Evolutionary conservation across 805 yeast species (phyloP), one percentile per base, ranked within the genome.

Genomic region (Aciculoconidium aculeatum): DNA sequence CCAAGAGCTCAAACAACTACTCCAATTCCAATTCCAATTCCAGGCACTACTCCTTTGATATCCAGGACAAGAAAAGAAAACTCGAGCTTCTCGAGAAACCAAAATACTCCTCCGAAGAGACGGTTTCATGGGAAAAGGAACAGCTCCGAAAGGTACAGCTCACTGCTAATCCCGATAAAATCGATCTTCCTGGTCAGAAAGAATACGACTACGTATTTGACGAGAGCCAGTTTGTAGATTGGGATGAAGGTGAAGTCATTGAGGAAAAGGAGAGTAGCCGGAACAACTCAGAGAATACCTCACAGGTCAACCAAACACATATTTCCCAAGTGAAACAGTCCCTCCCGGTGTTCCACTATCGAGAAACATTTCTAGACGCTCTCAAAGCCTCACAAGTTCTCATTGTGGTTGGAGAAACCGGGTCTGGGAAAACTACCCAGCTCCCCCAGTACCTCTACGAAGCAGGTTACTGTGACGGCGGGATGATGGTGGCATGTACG

Each of bases 341-440:
- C 0, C 61, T 87, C 11, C 96, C 96, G 0, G 94, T 87, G 1
- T 86, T 65, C 44, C 57, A 67, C 29, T 80, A 72, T 43, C 61
- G 88, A 25, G 61, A 69, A 2, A 67, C 73, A 18, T 66, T 88
- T 11, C 52, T 88, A 17, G 61, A 65, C 0, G 77, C 84, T 0
- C 68, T 88, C 7, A 50, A 55, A 14, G 58, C 69, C 15, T 68
- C 80, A 42, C 95, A 84, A 49, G 76, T 80, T 0, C 42, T 83
- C 20, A 77, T 83, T 23, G 75, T 83, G 17, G 90, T 83, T 21
- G 94, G 94, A 34, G 94, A 83, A 49, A 83, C 94, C 0, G 94
- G 96, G 25, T 87, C 96, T 0, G 96, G 96, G 46, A 88, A 88
- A 47, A 88, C 96, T 0, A 88, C 96, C 0, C 96, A 88, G 52